Evolutionary conservation across 2,329 filamentous ascomycete genomes (phyloP).

Genomic region (Epichloe sp.): DNA sequence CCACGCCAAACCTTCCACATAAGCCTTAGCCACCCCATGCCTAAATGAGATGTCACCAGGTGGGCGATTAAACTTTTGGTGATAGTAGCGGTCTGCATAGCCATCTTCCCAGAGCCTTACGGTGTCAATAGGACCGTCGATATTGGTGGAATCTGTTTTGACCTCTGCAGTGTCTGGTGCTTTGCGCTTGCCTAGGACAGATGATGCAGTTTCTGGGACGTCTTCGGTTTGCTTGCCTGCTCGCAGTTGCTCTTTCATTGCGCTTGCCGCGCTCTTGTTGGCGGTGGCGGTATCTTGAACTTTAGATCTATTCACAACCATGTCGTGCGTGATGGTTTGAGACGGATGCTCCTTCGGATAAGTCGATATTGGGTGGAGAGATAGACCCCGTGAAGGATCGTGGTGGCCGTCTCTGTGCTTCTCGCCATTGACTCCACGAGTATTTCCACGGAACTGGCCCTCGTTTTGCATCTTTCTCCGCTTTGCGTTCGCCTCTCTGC

Average conservation of each 20-base stretch:
- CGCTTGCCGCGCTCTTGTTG: slow-evolving; percentile 90
- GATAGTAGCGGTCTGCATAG: slow-evolving; percentile 90
- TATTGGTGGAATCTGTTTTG: not conserved
- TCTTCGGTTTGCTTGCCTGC: slow-evolving; percentile 13
- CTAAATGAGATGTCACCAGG: slow-evolving; percentile 75
- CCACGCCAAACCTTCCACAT: slow-evolving; percentile 91
- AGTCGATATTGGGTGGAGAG: slow-evolving; percentile 28
- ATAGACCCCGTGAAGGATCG: slow-evolving; percentile 19
- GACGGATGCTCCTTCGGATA: slow-evolving; percentile 37
- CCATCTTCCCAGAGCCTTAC: slow-evolving; percentile 91
- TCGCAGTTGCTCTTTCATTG: slow-evolving; percentile 69
- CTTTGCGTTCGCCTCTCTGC: slow-evolving; percentile 66
- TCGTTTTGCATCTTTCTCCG: slow-evolving; percentile 61
- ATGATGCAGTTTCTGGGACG: slow-evolving; percentile 25
- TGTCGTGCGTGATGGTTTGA: slow-evolving; percentile 64
- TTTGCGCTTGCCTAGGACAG: slow-evolving; percentile 62
- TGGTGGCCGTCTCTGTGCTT: slow-evolving; percentile 20
- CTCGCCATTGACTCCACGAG: slow-evolving; percentile 1
- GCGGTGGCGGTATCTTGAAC: slow-evolving; percentile 59
- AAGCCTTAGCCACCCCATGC: slow-evolving; percentile 76
- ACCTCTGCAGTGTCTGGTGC: slow-evolving; percentile 21
- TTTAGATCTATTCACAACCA: slow-evolving; percentile 64
- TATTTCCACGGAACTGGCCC: slow-evolving; percentile 14
- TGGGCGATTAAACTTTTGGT: slow-evolving; percentile 85
- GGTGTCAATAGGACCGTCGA: slow-evolving; percentile 58